Conservation (phyloP, 495 filamentous ascomycete species). For the Podospora pseudocomata region DNA sequence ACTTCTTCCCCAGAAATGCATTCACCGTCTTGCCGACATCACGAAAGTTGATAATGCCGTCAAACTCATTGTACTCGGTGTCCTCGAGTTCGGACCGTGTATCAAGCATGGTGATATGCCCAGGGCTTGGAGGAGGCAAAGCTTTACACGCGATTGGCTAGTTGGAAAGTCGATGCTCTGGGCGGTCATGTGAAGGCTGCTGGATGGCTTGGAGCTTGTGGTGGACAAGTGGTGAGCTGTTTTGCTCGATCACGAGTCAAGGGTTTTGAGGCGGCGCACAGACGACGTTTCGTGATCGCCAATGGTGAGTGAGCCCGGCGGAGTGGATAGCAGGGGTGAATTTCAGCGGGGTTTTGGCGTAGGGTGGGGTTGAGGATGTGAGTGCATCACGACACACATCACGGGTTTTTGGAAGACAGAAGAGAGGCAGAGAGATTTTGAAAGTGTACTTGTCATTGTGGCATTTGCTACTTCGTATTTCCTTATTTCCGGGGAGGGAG, state of each 20-base stretch:
- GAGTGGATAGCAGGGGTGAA: constrained; percentile 8
- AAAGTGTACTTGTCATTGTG: not conserved
- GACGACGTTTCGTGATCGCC: not conserved
- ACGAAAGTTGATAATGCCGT: constrained; percentile 76
- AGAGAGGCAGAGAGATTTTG: not conserved
- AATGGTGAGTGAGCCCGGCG: not conserved
- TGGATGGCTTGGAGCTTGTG: not conserved
- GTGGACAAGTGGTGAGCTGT: not conserved
- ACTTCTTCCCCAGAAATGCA: constrained; percentile 51
- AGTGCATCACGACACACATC: not conserved
- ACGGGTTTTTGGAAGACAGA: not conserved
- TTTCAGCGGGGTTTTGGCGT: not conserved
- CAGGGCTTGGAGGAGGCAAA: too few species aligned
- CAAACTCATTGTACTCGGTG: constrained; percentile 37
- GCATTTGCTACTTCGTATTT: not conserved
- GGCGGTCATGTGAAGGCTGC: not conserved
- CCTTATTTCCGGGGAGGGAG: too few species aligned
- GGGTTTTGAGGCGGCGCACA: not conserved
- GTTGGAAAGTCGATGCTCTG: not conserved
- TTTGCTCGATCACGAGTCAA: constrained; percentile 8
- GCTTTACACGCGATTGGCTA: not conserved
- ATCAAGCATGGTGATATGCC: not conserved
- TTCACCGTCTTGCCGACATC: constrained; percentile 79
- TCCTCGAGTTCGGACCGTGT: not conserved
- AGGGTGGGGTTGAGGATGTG: not conserved